A percentile compares a stretch with the other conserved stretches of the same genome.
phyloP scores from a whole-genome alignment of 2,329 filamentous ascomycete genomes.

The Cladosporium sp. region DNA sequence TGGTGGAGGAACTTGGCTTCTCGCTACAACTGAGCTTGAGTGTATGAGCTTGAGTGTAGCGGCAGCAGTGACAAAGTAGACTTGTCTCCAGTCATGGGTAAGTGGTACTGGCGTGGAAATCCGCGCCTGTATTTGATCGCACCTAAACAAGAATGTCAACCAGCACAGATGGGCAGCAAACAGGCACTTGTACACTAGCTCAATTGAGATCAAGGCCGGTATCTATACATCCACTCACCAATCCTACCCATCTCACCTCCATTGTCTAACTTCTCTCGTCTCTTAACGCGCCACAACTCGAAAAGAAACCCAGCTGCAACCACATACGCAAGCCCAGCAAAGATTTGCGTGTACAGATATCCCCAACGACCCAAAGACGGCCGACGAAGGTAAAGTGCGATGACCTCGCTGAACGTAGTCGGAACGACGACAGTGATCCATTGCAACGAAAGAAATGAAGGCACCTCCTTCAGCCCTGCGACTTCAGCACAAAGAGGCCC shows the following conservation, averaged over 20 bases:
- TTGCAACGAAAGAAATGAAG: slow-evolving; percentile 36
- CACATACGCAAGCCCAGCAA: slow-evolving; percentile 34
- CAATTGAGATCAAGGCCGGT: slow-evolving; percentile 2
- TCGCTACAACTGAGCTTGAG: neutral
- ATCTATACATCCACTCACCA: slow-evolving; percentile 12
- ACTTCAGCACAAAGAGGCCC: slow-evolving; percentile 39
- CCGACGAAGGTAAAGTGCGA: slow-evolving; percentile 7
- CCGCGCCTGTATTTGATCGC: too few species aligned
- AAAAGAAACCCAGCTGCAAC: slow-evolving; percentile 32
- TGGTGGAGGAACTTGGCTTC: slow-evolving; percentile 38
- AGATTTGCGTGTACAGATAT: slow-evolving; percentile 38
- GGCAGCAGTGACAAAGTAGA: too few species aligned
- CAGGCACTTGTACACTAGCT: too few species aligned
- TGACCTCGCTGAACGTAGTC: slow-evolving; percentile 8
- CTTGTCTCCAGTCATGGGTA: too few species aligned
- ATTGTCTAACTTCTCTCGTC: slow-evolving; percentile 2
- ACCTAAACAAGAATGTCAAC: too few species aligned
- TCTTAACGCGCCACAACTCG: slow-evolving; percentile 23
- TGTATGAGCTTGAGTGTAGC: neutral
- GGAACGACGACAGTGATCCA: slow-evolving; percentile 30
- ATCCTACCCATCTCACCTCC: neutral
- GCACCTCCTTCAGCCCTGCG: slow-evolving; percentile 37
- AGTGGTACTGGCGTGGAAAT: too few species aligned
- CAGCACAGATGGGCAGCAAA: too few species aligned
- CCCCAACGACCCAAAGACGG: slow-evolving; percentile 6